Percentiles rank a stretch among this genome's conserved stretches.
These are phyloP conservation scores for Monotropa hypopitys DNA, from an alignment of 179 eudicot species.

Conservation along the genomic window DNA sequence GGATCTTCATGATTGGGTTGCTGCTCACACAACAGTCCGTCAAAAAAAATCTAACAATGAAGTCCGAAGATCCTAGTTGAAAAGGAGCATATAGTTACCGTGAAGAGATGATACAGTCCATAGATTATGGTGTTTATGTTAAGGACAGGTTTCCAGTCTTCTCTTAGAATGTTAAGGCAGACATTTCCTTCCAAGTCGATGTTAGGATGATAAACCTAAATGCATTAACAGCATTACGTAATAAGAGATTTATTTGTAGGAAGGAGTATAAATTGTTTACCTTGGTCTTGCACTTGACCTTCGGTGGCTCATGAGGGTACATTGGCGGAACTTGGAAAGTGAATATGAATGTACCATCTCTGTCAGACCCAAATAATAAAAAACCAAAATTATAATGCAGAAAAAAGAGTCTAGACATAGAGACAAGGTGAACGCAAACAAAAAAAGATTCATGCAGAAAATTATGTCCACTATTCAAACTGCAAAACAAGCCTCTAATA, in stretches of 20 bases:
- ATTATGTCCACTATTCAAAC: neutral
- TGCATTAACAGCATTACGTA: neutral
- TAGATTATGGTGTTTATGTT: conserved; percentile 86
- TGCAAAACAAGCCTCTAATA: neutral
- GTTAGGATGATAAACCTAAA: conserved; percentile 89
- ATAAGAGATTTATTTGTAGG: neutral
- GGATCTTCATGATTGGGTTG: conserved; percentile 97
- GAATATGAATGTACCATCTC: conserved; percentile 61
- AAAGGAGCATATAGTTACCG: conserved; percentile 34
- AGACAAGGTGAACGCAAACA: neutral
- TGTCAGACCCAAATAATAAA: conserved; percentile 11
- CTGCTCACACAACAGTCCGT: conserved; percentile 22
- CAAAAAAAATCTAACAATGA: neutral
- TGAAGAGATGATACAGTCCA: conserved; percentile 83
- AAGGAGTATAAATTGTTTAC: conserved; percentile 18
- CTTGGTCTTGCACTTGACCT: conserved; percentile 88
- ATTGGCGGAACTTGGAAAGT: conserved; percentile 56
- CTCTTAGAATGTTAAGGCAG: conserved; percentile 90
- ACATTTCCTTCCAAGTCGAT: conserved; percentile 98
- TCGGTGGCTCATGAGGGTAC: conserved; percentile 84
- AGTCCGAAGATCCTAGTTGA: neutral
- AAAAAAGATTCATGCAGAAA: neutral
- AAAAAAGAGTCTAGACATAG: neutral
- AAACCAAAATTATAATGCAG: neutral
- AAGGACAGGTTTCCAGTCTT: conserved; percentile 99